These are phyloP conservation scores for Pisolithus microcarpus DNA, from an alignment of 768 basidiomycete species.

Conservation along the genomic window DNA sequence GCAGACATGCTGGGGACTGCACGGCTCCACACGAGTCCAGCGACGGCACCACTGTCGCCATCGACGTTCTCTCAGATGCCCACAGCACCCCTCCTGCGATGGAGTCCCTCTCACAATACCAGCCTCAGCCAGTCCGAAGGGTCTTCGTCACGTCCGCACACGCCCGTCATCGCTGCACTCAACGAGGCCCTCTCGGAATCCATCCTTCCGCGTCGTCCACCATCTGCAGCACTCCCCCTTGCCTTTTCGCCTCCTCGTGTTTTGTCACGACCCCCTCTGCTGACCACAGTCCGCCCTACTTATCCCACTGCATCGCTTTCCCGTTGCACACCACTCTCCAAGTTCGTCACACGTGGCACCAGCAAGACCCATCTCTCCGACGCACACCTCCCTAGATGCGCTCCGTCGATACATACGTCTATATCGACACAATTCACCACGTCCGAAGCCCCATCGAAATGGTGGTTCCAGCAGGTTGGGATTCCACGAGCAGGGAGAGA, in stretches of 20 bases:
- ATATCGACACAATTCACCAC: constrained; percentile 21
- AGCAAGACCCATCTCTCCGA: constrained; percentile 16
- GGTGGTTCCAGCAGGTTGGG: constrained; percentile 47
- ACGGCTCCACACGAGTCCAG: background rate
- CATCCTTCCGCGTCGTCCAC: constrained; percentile 35
- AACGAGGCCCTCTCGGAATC: constrained; percentile 41
- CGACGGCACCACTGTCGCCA: constrained; percentile 11
- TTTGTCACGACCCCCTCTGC: constrained; percentile 41
- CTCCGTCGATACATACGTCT: constrained; percentile 39
- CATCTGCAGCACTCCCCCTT: constrained; percentile 36
- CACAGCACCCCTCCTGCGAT: constrained; percentile 14
- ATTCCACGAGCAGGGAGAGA: constrained; percentile 30
- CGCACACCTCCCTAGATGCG: constrained; percentile 49
- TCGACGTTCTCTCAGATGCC: constrained; percentile 5
- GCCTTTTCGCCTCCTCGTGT: constrained; percentile 26
- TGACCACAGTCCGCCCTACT: constrained; percentile 51
- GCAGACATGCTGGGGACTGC: background rate
- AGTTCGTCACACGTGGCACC: constrained; percentile 14
- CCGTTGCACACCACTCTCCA: constrained; percentile 19
- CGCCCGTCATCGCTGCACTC: constrained; percentile 34
- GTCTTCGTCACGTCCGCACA: constrained; percentile 24
- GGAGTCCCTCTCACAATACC: constrained; percentile 1
- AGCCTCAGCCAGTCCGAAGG: background rate
- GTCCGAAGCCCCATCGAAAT: constrained; percentile 23
- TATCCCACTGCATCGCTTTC: constrained; percentile 59